phyloP scores from a whole-genome alignment of 257 asterid species.

The Solanum arcanum region DNA sequence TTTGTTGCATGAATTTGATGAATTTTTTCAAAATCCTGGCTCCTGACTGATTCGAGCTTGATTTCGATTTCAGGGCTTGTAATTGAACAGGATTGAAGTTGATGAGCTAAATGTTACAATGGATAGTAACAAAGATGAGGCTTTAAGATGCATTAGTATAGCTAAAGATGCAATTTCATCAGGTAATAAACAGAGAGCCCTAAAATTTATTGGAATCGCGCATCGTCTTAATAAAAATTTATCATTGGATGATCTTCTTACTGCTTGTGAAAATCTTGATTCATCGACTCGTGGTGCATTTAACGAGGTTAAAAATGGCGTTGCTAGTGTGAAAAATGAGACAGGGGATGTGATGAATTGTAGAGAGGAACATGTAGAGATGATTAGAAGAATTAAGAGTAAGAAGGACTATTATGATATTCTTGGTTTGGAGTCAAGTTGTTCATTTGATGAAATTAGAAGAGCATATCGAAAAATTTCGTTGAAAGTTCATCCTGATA shows the following conservation, averaged over 20 bases:
- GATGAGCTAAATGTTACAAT: constrained; percentile 12
- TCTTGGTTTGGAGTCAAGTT: constrained; percentile 70
- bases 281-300: constrained; percentile 2
- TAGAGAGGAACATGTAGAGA: constrained; percentile 62
- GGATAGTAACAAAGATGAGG: constrained; percentile 46
- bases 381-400: constrained; percentile 62
- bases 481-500: constrained; percentile 90
- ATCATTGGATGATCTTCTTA: constrained; percentile 22
- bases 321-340: background rate
- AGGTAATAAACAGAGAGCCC: constrained; percentile 28
- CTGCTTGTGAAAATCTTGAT: constrained; percentile 24
- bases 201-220: constrained; percentile 28
- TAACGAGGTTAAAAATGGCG: background rate
- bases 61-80: background rate
- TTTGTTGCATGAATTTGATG: background rate
- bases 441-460: constrained; percentile 73
- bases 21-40: background rate
- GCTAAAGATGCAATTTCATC: constrained; percentile 28
- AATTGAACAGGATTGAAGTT: background rate
- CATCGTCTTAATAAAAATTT: constrained; percentile 20
- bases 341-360: constrained; percentile 21
- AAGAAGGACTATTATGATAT: constrained; percentile 69
- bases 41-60: background rate
- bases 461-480: constrained; percentile 80
- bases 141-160: constrained; percentile 26